Conservation (phyloP, 352 stramenopile species). For the Pythium chondricola region DNA sequence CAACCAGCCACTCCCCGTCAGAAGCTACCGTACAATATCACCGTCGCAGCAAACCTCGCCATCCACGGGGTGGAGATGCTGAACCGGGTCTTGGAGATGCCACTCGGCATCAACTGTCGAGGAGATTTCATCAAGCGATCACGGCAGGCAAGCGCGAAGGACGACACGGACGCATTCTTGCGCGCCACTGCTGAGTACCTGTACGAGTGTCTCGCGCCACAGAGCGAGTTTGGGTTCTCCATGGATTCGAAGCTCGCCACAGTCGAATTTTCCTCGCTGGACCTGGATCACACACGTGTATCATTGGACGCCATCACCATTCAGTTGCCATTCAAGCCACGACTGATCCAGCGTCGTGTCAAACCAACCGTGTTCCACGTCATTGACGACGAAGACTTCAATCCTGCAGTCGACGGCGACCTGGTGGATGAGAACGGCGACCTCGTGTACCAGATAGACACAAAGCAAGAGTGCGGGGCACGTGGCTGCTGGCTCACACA, state of each 20-base stretch:
- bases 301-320: slow-evolving; percentile 13
- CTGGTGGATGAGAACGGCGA: slow-evolving; percentile 3
- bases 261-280: slow-evolving; percentile 9
- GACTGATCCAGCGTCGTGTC: slow-evolving; percentile 2
- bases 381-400: slow-evolving; percentile 3
- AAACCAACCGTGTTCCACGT: slow-evolving; percentile 6
- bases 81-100: slow-evolving; percentile 3
- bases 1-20: background rate
- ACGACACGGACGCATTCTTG: slow-evolving; percentile 2
- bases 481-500: slow-evolving; percentile 12
- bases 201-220: slow-evolving; percentile 2
- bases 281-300: background rate
- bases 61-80: slow-evolving; percentile 13
- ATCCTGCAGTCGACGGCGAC: background rate
- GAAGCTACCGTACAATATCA: slow-evolving; percentile 10
- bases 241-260: background rate
- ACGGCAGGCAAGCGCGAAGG: background rate
- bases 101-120: slow-evolving; percentile 2
- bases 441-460: slow-evolving; percentile 9
- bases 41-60: slow-evolving; percentile 8
- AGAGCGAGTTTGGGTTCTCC: slow-evolving; percentile 11
- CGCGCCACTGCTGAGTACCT: slow-evolving; percentile 3
- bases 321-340: slow-evolving; percentile 7
- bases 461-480: slow-evolving; percentile 9
- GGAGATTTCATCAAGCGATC: slow-evolving; percentile 1